These are phyloP conservation scores for Amylostereum areolatum DNA, from an alignment of 1,284 basidiomycete genomes.

Conservation along the genomic window DNA sequence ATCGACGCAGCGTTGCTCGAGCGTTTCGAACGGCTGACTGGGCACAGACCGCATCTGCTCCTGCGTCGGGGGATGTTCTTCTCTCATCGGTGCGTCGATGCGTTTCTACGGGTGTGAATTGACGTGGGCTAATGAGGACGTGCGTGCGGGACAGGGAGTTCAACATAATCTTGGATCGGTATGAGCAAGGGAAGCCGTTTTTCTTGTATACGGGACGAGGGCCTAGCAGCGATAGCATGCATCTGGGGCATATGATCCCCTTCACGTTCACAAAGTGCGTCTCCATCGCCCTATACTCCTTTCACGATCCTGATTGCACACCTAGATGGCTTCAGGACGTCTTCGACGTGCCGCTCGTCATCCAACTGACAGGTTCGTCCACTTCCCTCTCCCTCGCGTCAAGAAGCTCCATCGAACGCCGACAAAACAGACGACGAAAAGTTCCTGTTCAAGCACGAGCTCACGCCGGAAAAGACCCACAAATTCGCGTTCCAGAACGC, in stretches of 20 bases:
- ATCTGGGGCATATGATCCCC: slow-evolving; percentile 96
- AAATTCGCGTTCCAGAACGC: slow-evolving; percentile 85
- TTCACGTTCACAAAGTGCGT: slow-evolving; percentile 95
- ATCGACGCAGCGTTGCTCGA: slow-evolving; percentile 77
- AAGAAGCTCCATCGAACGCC: too few species aligned
- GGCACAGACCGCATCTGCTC: slow-evolving; percentile 86
- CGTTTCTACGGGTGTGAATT: background rate
- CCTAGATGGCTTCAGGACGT: slow-evolving; percentile 98
- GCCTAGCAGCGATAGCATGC: slow-evolving; percentile 95
- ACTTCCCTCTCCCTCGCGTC: too few species aligned
- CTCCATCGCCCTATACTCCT: background rate
- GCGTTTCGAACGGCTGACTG: slow-evolving; percentile 90
- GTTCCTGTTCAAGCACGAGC: slow-evolving; percentile 94
- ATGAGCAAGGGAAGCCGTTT: slow-evolving; percentile 96
- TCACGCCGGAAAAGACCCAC: slow-evolving; percentile 87
- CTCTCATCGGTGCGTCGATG: slow-evolving; percentile 77
- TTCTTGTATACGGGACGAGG: slow-evolving; percentile 98
- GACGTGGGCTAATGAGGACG: slow-evolving; percentile 1
- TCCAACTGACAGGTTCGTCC: slow-evolving; percentile 82
- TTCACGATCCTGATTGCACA: too few species aligned
- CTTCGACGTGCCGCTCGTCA: slow-evolving; percentile 90
- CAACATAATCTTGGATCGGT: slow-evolving; percentile 90
- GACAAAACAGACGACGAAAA: slow-evolving; percentile 91
- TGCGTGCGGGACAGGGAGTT: slow-evolving; percentile 88
- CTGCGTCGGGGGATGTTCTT: slow-evolving; percentile 95